A percentile compares a stretch with the other conserved stretches of the same genome.
Conservation (phyloP, 1,284 basidiomycete species). For the Abortiporus biennis region DNA sequence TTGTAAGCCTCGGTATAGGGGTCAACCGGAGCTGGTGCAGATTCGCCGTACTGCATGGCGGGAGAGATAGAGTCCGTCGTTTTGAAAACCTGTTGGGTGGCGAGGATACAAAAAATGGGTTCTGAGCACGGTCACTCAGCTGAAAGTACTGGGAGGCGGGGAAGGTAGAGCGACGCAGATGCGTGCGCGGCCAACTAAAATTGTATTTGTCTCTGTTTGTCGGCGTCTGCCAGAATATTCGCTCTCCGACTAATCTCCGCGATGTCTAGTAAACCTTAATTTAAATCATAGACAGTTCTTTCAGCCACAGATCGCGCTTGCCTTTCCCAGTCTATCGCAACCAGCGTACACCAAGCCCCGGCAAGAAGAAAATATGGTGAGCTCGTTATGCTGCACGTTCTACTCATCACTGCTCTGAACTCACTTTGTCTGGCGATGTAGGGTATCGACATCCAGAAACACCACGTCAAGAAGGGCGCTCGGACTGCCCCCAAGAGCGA, state of each 20-base stretch:
- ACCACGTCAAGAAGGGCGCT: constrained; percentile 99
- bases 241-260: constrained; percentile 1
- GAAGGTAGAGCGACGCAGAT: neutral
- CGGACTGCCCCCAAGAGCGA: constrained; percentile 96
- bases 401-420: neutral
- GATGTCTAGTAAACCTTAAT: constrained; percentile 20
- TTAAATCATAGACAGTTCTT: constrained; percentile 51
- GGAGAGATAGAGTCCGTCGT: constrained; percentile 4
- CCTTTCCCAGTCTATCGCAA: constrained; percentile 17
- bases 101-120: constrained; percentile 9
- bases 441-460: constrained; percentile 97
- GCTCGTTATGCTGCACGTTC: constrained; percentile 37
- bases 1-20: constrained; percentile 80
- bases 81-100: constrained; percentile 2
- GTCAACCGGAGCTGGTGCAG: constrained; percentile 54
- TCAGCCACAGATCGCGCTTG: constrained; percentile 22
- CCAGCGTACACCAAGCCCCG: constrained; percentile 24
- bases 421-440: constrained; percentile 25
- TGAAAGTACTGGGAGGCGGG: constrained; percentile 12
- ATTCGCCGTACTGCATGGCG: constrained; percentile 54
- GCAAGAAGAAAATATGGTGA: constrained; percentile 76
- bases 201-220: constrained; percentile 18
- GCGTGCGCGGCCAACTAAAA: constrained; percentile 10
- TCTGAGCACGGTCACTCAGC: constrained; percentile 70
- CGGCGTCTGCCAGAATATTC: too few relatives aligned